These are phyloP conservation scores for Cucumis hystrix DNA, from an alignment of 306 rosid genomes.

Conservation along the genomic window DNA sequence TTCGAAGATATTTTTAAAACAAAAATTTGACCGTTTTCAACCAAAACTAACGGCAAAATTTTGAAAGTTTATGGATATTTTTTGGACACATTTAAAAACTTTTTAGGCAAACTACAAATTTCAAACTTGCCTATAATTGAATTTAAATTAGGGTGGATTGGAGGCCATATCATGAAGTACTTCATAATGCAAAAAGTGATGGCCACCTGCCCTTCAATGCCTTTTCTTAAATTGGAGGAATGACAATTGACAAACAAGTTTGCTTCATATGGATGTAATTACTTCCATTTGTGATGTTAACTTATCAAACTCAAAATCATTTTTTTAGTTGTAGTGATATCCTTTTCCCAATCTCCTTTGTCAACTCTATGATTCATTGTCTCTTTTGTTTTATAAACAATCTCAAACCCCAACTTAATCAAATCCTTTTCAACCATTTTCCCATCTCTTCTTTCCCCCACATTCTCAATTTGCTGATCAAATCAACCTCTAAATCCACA, in stretches of 20 bases:
- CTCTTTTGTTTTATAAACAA: neutral
- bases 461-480: neutral
- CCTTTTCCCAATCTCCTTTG: neutral
- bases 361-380: neutral
- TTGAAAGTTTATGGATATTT: no score
- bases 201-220: neutral
- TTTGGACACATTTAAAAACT: no score
- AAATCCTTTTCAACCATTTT: neutral
- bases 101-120: no score
- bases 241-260: neutral
- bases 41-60: no score
- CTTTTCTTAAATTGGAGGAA: neutral
- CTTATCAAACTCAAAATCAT: neutral
- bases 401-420: neutral
- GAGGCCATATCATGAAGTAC: no score
- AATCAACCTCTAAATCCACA: neutral
- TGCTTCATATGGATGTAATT: conserved; percentile 1
- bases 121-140: no score
- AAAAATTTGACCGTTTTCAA: no score
- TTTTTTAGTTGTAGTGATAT: neutral
- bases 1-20: no score
- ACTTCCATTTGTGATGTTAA: neutral
- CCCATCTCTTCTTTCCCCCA: neutral
- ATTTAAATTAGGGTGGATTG: no score
- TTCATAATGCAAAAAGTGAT: neutral